Evolutionary conservation across 768 basidiomycete species (phyloP).

Genomic region (Boletus rubescentipes): DNA sequence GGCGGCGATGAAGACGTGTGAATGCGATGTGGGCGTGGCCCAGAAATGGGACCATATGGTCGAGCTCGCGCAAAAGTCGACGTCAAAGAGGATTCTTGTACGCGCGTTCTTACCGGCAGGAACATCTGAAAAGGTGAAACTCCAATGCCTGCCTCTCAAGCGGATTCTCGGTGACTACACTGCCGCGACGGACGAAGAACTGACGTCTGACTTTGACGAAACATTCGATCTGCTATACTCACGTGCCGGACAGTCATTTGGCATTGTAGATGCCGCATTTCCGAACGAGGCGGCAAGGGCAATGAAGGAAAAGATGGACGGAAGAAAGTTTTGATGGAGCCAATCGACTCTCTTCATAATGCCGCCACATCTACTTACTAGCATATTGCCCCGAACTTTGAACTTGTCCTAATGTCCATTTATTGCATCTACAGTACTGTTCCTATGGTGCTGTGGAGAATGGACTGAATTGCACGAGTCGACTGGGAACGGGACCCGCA

Average conservation of each 20-base stretch:
- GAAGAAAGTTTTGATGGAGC: neutral
- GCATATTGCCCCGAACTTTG: neutral
- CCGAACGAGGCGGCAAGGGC: conserved; percentile 18
- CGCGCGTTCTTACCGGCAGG: conserved; percentile 30
- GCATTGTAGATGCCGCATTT: conserved; percentile 23
- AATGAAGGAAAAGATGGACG: conserved; percentile 11
- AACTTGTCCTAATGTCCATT: neutral
- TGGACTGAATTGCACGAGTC: neutral
- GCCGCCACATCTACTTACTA: neutral
- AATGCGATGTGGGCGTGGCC: conserved; percentile 20
- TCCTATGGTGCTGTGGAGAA: neutral
- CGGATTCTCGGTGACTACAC: conserved; percentile 12
- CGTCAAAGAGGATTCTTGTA: conserved; percentile 23
- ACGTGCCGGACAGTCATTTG: conserved; percentile 15
- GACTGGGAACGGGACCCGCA: neutral
- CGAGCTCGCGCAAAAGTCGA: conserved; percentile 27
- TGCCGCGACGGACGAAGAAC: conserved; percentile 14
- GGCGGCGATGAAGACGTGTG: conserved; percentile 16
- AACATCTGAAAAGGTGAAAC: conserved; percentile 22
- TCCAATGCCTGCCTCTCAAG: conserved; percentile 26
- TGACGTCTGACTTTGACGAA: conserved; percentile 14
- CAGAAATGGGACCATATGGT: conserved; percentile 30
- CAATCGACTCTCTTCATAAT: neutral
- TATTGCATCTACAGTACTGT: conserved; percentile 1
- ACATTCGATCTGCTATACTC: conserved; percentile 29